phyloP scores from a whole-genome alignment of 164 flowering plant species.

The Vitis riparia region DNA sequence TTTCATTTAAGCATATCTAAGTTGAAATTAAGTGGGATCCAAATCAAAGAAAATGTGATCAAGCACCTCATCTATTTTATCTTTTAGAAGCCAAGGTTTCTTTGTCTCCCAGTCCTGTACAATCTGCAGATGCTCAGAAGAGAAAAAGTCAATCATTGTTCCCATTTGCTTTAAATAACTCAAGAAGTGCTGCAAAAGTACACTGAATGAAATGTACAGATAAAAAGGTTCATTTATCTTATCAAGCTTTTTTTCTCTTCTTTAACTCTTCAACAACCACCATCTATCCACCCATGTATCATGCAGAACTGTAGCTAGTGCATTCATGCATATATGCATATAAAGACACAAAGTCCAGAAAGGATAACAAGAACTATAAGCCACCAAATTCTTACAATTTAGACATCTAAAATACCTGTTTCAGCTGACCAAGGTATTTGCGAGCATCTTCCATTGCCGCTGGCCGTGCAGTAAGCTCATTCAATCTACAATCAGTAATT shows the following conservation, averaged over 20 bases:
- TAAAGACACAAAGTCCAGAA: background rate
- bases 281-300: background rate
- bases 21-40: background rate
- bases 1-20: background rate
- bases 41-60: background rate
- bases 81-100: slow-evolving; percentile 87
- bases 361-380: background rate
- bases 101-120: slow-evolving; percentile 69
- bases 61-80: slow-evolving; percentile 78
- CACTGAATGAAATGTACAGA: too few species aligned
- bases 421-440: slow-evolving; percentile 56
- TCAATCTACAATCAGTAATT: slow-evolving; percentile 44
- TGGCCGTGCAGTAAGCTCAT: slow-evolving; percentile 83
- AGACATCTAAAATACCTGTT: slow-evolving; percentile 53
- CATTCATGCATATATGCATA: too few species aligned
- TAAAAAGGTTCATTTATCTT: background rate
- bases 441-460: slow-evolving; percentile 62
- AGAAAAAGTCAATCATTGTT: background rate
- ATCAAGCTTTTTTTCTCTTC: background rate
- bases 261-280: background rate
- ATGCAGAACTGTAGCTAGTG: background rate
- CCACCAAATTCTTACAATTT: background rate
- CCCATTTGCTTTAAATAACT: too few species aligned
- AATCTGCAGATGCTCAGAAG: slow-evolving; percentile 45
- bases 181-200: too few species aligned